Percentiles rank a stretch among this genome's conserved stretches.
phyloP scores from a whole-genome alignment of 1,139 yeast genomes.

The Geotrichum bryndzae region DNA sequence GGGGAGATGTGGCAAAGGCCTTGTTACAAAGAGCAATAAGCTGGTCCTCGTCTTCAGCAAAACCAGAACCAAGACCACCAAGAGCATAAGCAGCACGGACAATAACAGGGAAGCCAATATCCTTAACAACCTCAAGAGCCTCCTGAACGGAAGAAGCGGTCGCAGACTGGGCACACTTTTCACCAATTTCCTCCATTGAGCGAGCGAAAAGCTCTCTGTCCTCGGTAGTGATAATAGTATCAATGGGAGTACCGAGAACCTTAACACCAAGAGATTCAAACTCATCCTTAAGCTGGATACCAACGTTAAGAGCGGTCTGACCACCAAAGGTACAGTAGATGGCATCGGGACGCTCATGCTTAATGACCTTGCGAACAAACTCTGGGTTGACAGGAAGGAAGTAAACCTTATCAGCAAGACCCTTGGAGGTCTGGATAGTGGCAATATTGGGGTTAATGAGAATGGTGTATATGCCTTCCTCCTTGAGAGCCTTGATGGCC shows the following conservation, averaged over 20 bases:
- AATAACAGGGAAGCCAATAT: conserved; percentile 91
- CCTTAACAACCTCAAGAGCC: conserved; percentile 77
- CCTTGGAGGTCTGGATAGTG: conserved; percentile 93
- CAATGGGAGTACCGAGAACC: conserved; percentile 94
- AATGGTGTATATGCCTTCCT: conserved; percentile 78
- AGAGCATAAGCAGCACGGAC: conserved; percentile 96
- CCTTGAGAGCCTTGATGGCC: conserved; percentile 68
- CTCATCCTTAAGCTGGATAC: conserved; percentile 92
- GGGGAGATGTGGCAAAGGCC: conserved; percentile 95
- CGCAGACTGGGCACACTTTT: conserved; percentile 88
- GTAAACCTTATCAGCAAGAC: conserved; percentile 91
- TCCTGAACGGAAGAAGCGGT: conserved; percentile 77
- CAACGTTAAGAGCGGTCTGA: conserved; percentile 94
- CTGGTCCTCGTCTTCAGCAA: conserved; percentile 85
- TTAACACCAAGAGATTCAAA: conserved; percentile 86
- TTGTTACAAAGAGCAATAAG: conserved; percentile 77
- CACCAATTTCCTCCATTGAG: conserved; percentile 91
- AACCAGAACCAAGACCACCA: conserved; percentile 98
- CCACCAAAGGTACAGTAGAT: conserved; percentile 98
- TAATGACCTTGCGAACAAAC: conserved; percentile 89
- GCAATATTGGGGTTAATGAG: conserved; percentile 96
- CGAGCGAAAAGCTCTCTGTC: conserved; percentile 93
- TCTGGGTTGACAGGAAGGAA: conserved; percentile 94
- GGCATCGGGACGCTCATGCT: conserved; percentile 94
- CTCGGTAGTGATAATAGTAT: conserved; percentile 93